A percentile compares a stretch with the other conserved stretches of the same genome.
Conservation (phyloP, 768 basidiomycete species). For the Cantharellus anzutake region DNA sequence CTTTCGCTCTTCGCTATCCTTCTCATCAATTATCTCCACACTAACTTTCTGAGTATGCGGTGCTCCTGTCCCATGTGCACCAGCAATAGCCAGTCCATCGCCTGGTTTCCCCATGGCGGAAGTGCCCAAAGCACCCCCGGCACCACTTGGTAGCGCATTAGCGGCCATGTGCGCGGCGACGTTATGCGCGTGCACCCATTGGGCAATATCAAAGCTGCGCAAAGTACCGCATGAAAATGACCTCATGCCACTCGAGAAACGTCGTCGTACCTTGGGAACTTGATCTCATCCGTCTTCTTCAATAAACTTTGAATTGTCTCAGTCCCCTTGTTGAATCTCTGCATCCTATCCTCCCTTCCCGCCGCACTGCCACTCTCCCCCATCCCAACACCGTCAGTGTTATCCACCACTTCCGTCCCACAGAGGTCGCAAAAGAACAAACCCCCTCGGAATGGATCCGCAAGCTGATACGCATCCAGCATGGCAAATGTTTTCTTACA, state of each 20-base stretch:
- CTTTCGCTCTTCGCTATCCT: conserved; percentile 65
- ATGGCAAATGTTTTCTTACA: conserved; percentile 73
- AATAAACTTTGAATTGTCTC: conserved; percentile 71
- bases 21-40: conserved; percentile 64
- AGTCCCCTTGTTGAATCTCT: conserved; percentile 84
- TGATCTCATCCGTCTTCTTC: conserved; percentile 75
- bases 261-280: conserved; percentile 55
- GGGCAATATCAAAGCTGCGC: conserved; percentile 57
- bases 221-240: conserved; percentile 10
- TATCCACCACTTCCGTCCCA: conserved; percentile 64
- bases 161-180: conserved; percentile 23
- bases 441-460: conserved; percentile 44
- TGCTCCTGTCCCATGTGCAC: conserved; percentile 32
- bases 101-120: conserved; percentile 16
- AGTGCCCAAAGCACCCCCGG: background rate
- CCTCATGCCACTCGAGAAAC: background rate
- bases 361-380: conserved; percentile 52
- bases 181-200: conserved; percentile 46
- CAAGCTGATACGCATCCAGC: conserved; percentile 67
- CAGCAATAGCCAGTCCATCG: conserved; percentile 52
- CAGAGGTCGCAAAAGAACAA: conserved; percentile 75
- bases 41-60: conserved; percentile 57
- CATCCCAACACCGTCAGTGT: conserved; percentile 26
- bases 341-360: conserved; percentile 88
- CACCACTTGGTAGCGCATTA: conserved; percentile 18